phyloP scores from a whole-genome alignment of 495 filamentous ascomycete genomes.

The Hypoxylon rickii region DNA sequence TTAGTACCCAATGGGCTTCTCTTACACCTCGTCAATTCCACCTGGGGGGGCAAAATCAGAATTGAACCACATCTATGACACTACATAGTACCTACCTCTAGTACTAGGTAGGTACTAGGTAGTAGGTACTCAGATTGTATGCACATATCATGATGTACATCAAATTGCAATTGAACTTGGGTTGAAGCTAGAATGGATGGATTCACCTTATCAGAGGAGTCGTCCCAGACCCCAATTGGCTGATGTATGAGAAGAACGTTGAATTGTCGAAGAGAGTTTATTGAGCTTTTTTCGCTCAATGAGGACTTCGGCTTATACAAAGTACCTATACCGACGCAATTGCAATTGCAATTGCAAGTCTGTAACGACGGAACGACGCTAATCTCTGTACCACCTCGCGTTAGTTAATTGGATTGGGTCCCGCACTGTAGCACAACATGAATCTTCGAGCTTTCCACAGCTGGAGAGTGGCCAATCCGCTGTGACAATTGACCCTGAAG shows the following conservation, averaged over 20 bases:
- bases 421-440: slow-evolving; percentile 7
- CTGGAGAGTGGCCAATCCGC: neutral
- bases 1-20: too few relatives aligned
- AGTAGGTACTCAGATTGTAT: neutral
- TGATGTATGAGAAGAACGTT: neutral
- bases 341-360: neutral
- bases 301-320: neutral
- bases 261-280: neutral
- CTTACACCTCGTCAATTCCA: too few relatives aligned
- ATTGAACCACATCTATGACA: too few relatives aligned
- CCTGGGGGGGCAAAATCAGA: too few relatives aligned
- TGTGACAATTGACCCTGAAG: neutral
- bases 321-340: slow-evolving; percentile 3
- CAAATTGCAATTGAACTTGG: neutral
- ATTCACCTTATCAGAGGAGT: neutral
- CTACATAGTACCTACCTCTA: too few relatives aligned
- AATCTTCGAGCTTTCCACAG: slow-evolving; percentile 10
- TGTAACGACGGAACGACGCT: slow-evolving; percentile 25
- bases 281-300: too few relatives aligned
- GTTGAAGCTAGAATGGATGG: slow-evolving; percentile 1
- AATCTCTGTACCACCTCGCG: slow-evolving; percentile 26
- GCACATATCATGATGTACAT: neutral
- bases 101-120: neutral
- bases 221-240: neutral
- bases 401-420: slow-evolving; percentile 12